Evolutionary conservation across 176 grass and related monocot genomes (phyloP).

Genomic region (Raddia distichophylla): DNA sequence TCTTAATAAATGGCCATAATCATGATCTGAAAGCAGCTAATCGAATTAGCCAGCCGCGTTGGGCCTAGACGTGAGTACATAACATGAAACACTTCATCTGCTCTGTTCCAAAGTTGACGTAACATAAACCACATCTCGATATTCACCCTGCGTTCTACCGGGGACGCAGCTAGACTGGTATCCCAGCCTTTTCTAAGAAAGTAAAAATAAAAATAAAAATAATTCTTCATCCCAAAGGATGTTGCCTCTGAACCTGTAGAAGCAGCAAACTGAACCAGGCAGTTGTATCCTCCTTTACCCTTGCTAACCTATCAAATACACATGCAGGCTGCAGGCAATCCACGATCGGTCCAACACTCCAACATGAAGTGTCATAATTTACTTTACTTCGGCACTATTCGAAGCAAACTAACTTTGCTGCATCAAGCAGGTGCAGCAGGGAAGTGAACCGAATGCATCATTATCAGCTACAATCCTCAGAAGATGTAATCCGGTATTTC

Average conservation of each 20-base stretch:
- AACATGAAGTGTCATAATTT: background rate
- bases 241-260: background rate
- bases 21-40: too few species aligned
- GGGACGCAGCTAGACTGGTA: background rate
- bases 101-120: background rate
- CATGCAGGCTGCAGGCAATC: too few species aligned
- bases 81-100: background rate
- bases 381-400: background rate
- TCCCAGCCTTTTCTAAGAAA: background rate
- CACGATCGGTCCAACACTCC: background rate
- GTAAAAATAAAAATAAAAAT: too few species aligned
- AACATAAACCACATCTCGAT: background rate
- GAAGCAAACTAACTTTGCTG: background rate
- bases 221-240: too few species aligned
- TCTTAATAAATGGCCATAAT: too few species aligned
- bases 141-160: background rate
- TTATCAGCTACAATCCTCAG: conserved; percentile 38
- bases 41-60: background rate
- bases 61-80: background rate
- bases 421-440: background rate
- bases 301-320: background rate
- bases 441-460: background rate
- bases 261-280: background rate
- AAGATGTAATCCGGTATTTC: conserved; percentile 68
- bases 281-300: background rate